phyloP scores from a whole-genome alignment of 176 grass and related monocot species.

The Leersia perrieri region DNA sequence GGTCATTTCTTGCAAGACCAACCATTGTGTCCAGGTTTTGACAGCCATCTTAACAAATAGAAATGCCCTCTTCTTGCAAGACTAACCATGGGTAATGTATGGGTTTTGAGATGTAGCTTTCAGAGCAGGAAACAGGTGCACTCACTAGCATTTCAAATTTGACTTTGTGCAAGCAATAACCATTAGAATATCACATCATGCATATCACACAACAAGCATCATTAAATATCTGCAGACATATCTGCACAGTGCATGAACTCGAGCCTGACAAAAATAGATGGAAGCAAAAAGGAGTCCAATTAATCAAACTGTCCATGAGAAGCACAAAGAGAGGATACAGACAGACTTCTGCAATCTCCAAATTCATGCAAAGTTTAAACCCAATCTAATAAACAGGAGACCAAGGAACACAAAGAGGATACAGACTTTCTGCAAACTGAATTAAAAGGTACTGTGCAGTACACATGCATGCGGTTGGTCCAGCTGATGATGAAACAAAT shows the following conservation, averaged over 20 bases:
- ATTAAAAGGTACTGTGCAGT: neutral
- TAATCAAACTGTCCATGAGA: neutral
- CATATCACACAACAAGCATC: neutral
- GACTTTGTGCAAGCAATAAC: neutral
- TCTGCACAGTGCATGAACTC: neutral
- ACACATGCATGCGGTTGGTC: neutral
- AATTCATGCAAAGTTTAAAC: neutral
- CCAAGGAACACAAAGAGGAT: neutral
- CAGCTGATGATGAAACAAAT: slow-evolving; percentile 1
- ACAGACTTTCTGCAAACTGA: neutral
- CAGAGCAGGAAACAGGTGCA: neutral
- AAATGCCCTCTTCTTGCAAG: too few relatives aligned
- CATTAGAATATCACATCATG: neutral
- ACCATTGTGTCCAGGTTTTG: too few relatives aligned
- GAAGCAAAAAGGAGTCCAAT: neutral
- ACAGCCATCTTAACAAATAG: too few relatives aligned
- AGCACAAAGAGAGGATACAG: neutral
- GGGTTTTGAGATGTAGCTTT: neutral
- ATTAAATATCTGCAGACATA: neutral
- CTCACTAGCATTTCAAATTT: neutral
- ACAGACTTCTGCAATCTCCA: slow-evolving; percentile 9
- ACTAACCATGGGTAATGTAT: neutral
- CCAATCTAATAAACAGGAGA: neutral
- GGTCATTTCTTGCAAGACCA: too few relatives aligned
- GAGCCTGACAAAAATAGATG: too few relatives aligned